Base-by-base conservation (phyloP, 345 rosid genomes). In the Anacardium occidentale region DNA sequence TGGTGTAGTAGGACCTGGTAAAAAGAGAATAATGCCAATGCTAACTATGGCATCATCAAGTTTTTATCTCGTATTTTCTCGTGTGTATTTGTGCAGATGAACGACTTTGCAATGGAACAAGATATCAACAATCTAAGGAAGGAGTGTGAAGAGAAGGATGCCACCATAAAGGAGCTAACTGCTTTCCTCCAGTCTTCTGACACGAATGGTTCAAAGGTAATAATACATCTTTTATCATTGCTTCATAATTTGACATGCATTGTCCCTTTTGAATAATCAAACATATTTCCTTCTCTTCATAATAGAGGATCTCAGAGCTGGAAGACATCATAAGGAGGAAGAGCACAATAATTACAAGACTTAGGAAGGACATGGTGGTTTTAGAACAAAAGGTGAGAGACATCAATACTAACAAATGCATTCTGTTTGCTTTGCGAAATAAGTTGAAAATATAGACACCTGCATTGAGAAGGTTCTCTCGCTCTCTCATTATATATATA, bases 71-170 rank as follows among this genome's bases (percentile, higher is more conserved):
- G 47, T 65, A 57, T 42, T 69, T 40, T 76, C 47, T 37, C 44
- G 37, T 66, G n/a, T 40, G 8, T 32, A 62, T 20, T 72, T 48
- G 40, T 73, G 45, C 88, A 95, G 98, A 79, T 79, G 69, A 89
- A 79, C 77, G 75, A 37, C 68, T 81, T 88, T 24, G 82, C 87
- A 68, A 42, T 85, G 32, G 97, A 92, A 73, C 94, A 87, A 74
- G 98, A 91, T 76, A 73, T 87, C 44, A 62, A 73, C 77, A 86
- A 82, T 73, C 89, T 92, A 32, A 89, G 86, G 83, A 89, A 74
- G 50, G 97, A 89, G 70, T 82, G 96, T 51, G 93, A 95, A 79
- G 96, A 87, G 79, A 94, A 95, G 82, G 99, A 87, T 74, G 87
- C 83, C 10, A 83, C 90, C 61, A 92, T 95, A 71, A 88, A 79